These are phyloP conservation scores for Bryum argenteum DNA, from an alignment of 225 moss, liverwort and hornwort genomes.

Conservation along the genomic window DNA sequence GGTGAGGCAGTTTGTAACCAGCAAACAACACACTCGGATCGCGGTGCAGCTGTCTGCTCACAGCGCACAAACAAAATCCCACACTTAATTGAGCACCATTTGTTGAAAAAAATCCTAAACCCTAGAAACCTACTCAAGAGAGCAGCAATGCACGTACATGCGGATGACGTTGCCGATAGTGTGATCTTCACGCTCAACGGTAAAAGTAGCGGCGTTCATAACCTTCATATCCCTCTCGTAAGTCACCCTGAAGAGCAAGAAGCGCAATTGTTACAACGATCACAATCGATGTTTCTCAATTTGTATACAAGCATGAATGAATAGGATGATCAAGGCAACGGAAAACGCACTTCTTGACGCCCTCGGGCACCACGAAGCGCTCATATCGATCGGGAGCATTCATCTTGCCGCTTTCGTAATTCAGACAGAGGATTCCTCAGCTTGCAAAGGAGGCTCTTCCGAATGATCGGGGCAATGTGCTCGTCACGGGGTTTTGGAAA, in stretches of 20 bases:
- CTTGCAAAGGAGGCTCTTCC: too few relatives aligned
- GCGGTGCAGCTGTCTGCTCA: slow-evolving; percentile 87
- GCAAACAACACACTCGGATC: slow-evolving; percentile 96
- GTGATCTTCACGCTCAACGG: slow-evolving; percentile 87
- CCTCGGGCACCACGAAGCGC: slow-evolving; percentile 99
- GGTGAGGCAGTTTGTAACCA: slow-evolving; percentile 93
- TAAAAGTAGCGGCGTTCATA: slow-evolving; percentile 77
- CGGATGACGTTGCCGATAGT: slow-evolving; percentile 93
- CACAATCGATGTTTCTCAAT: too few relatives aligned
- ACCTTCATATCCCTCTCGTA: slow-evolving; percentile 97
- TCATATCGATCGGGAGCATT: slow-evolving; percentile 61
- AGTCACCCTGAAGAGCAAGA: slow-evolving; percentile 57
- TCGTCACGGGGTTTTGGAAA: too few relatives aligned
- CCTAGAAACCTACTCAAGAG: slow-evolving; percentile 15
- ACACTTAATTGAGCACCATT: background rate
- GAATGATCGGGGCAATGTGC: too few relatives aligned
- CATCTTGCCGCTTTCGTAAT: slow-evolving; percentile 16
- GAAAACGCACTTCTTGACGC: slow-evolving; percentile 89
- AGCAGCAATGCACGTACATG: slow-evolving; percentile 57
- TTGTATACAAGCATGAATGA: too few relatives aligned
- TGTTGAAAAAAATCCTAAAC: background rate
- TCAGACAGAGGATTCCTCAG: too few relatives aligned
- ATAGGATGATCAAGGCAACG: background rate
- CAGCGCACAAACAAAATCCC: slow-evolving; percentile 9
- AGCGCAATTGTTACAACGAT: background rate